Evolutionary conservation across 2,329 filamentous ascomycete genomes (phyloP).

Genomic region (Apiospora kogelbergensis): DNA sequence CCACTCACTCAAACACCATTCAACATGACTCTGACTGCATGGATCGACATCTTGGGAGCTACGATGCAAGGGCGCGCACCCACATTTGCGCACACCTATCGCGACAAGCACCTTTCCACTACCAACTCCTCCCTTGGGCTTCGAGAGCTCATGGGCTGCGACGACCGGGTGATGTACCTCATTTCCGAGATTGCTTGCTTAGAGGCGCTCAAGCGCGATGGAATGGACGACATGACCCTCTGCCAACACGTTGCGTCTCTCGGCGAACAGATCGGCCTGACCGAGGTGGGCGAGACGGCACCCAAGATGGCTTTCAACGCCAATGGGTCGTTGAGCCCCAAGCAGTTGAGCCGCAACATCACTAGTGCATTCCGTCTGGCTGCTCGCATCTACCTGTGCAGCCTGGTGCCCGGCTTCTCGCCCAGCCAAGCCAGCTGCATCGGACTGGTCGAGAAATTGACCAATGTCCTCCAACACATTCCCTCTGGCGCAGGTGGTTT

Average conservation of each 20-base stretch:
- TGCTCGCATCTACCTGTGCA: constrained; percentile 95
- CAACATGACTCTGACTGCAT: constrained; percentile 91
- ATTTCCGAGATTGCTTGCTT: constrained; percentile 97
- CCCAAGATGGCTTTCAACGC: constrained; percentile 63
- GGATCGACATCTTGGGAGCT: constrained; percentile 96
- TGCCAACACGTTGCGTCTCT: constrained; percentile 90
- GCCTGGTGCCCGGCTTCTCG: constrained; percentile 84
- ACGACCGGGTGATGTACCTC: constrained; percentile 95
- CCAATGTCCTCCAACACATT: constrained; percentile 75
- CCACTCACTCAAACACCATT: constrained; percentile 71
- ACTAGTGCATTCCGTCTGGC: constrained; percentile 88
- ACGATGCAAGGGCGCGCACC: constrained; percentile 88
- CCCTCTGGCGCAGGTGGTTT: constrained; percentile 80
- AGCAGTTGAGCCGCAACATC: constrained; percentile 84
- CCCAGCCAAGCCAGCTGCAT: constrained; percentile 72
- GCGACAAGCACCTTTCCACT: constrained; percentile 81
- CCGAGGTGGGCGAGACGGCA: constrained; percentile 63
- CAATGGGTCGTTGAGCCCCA: constrained; percentile 75
- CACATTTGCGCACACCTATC: constrained; percentile 90
- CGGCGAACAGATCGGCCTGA: constrained; percentile 80
- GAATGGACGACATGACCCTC: constrained; percentile 81
- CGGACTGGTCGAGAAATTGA: constrained; percentile 76
- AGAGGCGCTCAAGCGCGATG: constrained; percentile 80
- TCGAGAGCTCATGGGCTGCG: constrained; percentile 93
- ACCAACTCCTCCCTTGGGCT: constrained; percentile 67